Evolutionary conservation across 495 filamentous ascomycete species (phyloP).

Genomic region (Glarea lozoyensis): DNA sequence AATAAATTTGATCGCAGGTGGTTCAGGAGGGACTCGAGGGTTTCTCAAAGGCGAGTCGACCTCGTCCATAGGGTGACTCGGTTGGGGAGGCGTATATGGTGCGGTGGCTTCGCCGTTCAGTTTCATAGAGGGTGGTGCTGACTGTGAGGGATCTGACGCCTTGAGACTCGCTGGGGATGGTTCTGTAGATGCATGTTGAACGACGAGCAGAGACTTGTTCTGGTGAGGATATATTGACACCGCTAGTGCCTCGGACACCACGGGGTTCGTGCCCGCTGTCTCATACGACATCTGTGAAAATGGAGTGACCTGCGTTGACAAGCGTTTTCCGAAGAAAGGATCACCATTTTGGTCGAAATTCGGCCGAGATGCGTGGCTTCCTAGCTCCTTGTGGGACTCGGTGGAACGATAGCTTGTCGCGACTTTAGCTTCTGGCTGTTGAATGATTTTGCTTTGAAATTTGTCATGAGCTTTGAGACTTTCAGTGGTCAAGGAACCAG

Average conservation of each 20-base stretch:
- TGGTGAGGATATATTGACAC: conserved; percentile 81
- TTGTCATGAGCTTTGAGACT: conserved; percentile 53
- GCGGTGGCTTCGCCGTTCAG: conserved; percentile 29
- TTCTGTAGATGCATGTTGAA: conserved; percentile 49
- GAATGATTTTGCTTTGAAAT: conserved; percentile 18
- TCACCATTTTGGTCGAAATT: conserved; percentile 41
- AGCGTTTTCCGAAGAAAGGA: conserved; percentile 43
- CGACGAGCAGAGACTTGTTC: conserved; percentile 70
- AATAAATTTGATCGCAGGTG: conserved; percentile 56
- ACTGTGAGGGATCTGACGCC: conserved; percentile 18
- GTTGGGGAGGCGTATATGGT: conserved; percentile 37
- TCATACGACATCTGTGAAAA: conserved; percentile 52
- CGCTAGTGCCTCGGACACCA: conserved; percentile 69
- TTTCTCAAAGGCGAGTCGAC: conserved; percentile 67
- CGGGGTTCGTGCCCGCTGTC: conserved; percentile 40
- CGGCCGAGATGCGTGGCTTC: conserved; percentile 5
- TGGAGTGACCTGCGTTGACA: conserved; percentile 43
- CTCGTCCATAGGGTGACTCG: conserved; percentile 34
- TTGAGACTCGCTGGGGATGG: conserved; percentile 15
- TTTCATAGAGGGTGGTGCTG: conserved; percentile 26
- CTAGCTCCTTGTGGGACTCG: conserved; percentile 10
- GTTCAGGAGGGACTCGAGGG: conserved; percentile 60
- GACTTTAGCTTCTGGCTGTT: neutral
- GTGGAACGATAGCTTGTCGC: conserved; percentile 4
- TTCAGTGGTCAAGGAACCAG: conserved; percentile 51